Conservation (phyloP, 2,329 filamentous ascomycete species). For the Fusarium austroafricanum region DNA sequence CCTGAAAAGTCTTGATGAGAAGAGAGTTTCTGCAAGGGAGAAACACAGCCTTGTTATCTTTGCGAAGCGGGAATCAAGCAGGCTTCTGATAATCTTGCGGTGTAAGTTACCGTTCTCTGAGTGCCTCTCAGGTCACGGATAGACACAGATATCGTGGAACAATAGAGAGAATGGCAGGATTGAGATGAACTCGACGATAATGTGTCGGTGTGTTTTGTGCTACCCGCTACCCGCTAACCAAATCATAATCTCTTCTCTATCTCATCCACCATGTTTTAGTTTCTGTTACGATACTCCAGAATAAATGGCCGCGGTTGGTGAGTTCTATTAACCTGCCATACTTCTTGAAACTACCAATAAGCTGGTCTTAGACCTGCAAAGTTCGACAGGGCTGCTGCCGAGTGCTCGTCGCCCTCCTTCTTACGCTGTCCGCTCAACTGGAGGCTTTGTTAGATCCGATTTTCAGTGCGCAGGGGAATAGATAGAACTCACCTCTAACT, state of each 20-base stretch:
- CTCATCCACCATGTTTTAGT: slow-evolving; percentile 28
- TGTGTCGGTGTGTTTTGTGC: slow-evolving; percentile 33
- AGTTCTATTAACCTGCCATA: slow-evolving; percentile 20
- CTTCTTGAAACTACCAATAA: slow-evolving; percentile 63
- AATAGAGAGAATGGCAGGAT: not conserved
- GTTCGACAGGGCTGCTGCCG: slow-evolving; percentile 60
- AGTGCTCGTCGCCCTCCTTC: slow-evolving; percentile 69
- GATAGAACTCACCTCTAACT: slow-evolving; percentile 76
- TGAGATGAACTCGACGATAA: slow-evolving; percentile 19
- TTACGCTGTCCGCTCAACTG: slow-evolving; percentile 77
- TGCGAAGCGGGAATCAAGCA: not conserved
- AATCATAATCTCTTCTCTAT: slow-evolving; percentile 9
- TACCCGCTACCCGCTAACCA: slow-evolving; percentile 40
- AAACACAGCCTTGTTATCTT: not conserved
- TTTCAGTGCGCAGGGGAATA: not conserved
- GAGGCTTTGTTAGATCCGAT: slow-evolving; percentile 22
- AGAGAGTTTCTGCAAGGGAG: slow-evolving; percentile 23
- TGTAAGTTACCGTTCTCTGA: not conserved
- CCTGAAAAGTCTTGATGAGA: slow-evolving; percentile 8
- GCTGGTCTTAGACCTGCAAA: slow-evolving; percentile 70
- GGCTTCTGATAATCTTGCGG: slow-evolving; percentile 1
- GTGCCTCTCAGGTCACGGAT: not conserved
- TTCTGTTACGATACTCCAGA: slow-evolving; percentile 24
- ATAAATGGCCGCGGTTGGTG: slow-evolving; percentile 26
- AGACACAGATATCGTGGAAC: slow-evolving; percentile 14